Evolutionary conservation across 2,329 filamentous ascomycete genomes (phyloP), one percentile per base, ranked within the genome.

Genomic region (Meredithiella fracta): DNA sequence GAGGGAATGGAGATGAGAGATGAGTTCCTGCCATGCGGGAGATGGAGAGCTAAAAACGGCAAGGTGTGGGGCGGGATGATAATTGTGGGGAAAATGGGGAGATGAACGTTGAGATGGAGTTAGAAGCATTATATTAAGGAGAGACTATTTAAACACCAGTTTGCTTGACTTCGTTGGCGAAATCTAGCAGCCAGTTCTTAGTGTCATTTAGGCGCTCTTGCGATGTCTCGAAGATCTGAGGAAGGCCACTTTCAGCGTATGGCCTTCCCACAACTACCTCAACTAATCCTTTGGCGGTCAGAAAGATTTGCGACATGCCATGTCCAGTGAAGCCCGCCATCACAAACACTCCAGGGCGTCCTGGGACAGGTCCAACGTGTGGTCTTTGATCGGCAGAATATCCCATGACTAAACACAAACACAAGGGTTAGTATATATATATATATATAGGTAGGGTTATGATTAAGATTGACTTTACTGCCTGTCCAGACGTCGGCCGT

Each of bases 311-410:
- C 0, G 72, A 68, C 73, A 77, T 77, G 0, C 74, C 75, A 56
- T 76, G 73, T 0, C 75, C 74, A 29, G 69, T 71, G 58, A 76
- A 77, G 0, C 74, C 74, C 0, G 69, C 72, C 22, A 72, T 62
- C n/a, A 77, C 64, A 50, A 68, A 72, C 59, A 72, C 67, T 4
- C 66, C 67, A 1, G 64, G 56, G 50, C 65, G 66, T 0, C 63
- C 67, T 0, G 73, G 73, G 0, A 77, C 64, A 0, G 61, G 59
- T 0, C 73, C 73, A 1, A 77, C 62, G n/a, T 70, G 67, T 0
- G 74, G 73, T 15, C 69, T 59, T 0, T 62, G 64, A 58, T 76
- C 73, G 0, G 65, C 64, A 0, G 67, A 71, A 50, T 69, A 69
- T 1, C 70, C 70, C 68, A 71, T 70, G 8, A 72, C 69, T 69